Base-by-base conservation (phyloP, 441 rosid genomes). In the Theobroma grandiflorum region DNA sequence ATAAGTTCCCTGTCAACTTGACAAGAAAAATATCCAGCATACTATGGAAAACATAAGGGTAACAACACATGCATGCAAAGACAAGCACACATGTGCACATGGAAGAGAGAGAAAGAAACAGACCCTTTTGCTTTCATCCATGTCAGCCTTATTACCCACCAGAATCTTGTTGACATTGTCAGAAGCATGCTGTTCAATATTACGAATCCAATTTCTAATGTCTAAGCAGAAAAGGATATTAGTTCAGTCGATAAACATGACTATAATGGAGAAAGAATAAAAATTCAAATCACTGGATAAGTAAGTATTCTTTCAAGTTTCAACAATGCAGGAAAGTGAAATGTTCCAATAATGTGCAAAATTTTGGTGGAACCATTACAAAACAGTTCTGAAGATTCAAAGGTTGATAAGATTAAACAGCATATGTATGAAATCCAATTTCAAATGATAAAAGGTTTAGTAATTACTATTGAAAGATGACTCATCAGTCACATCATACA, bases 401-500 rank as follows among this genome's bases (percentile, higher is more conserved):
- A 79, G 61, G 55, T 52, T 35, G 64, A 82, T 33, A 75, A 37
- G 65, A 76, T 35, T 40, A n/a, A 35, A 75, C 78, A 64, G 50
- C 76, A 62, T 38, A 77, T 4, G 61, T 8, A 81, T 70, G 16
- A 72, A 72, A 50, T 47, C 18, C 11, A 79, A 84, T 73, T 75
- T 76, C 50, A 68, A 65, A 82, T 43, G 18, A 38, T 62, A 68
- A 80, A 82, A 72, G 83, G 82, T 85, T 47, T 50, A 73, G 66
- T 18, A 77, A 72, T 90, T 92, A 96, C 99, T 95, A 84, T 95
- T 95, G 89, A 95, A 95, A 81, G 99, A 94, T 69, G 99, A 91
- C 84, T 95, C 99, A 76, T 95, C 96, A 22, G 98, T 96, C 53
- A 96, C 99, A 84, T 96, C 98, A 78, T 96, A 93, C 57, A 96